Base-by-base conservation (phyloP, 2,329 filamentous ascomycete genomes). In the Scolecobasidium constrictum region DNA sequence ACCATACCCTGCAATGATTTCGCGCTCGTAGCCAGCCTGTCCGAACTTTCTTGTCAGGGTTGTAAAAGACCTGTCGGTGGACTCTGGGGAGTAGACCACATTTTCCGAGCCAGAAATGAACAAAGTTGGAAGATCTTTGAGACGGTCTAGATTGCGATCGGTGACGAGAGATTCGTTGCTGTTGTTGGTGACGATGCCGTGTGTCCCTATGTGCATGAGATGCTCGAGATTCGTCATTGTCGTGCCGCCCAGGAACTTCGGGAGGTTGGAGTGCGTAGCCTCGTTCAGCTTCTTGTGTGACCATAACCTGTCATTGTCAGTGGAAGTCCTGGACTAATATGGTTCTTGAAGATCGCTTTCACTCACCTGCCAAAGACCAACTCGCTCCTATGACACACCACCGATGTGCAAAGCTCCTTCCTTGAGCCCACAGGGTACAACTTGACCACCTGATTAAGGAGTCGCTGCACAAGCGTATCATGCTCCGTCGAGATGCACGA, bases 231-330 rank as follows among this genome's bases (percentile, higher is more conserved):
- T 59, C 1, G 64, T 67, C 73, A 79, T 79, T 55, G 73, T 75
- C 42, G 77, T 70, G 42, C 78, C 78, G 50, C 73, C 73, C 44
- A 82, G 73, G 58, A 80, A 76, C 22, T 70, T 67, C 54, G 76
- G 69, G 37, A 80, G 70, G 52, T 78, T 71, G 1, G 68, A 61
- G 57, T 82, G 78, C 2, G 78, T 83, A 3, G 71, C 75, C 59
- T 75, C 73, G 59, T 81, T 81, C 21, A 82, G 67, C 55, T 82
- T 81, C 3, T 51, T 55, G 56, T 83, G 78, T 52, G 71, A 77
- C 77, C 77, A 83, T 58, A 64, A 55, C 20, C 63, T n/a, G n/a
- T n/a, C n/a, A n/a, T n/a, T n/a, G n/a, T n/a, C n/a, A n/a, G n/a
- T n/a, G n/a, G n/a, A n/a, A n/a, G n/a, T n/a, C n/a, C n/a, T n/a